These are phyloP conservation scores for Xylariaceae sp. DNA, from an alignment of 2,329 filamentous ascomycete genomes.

Conservation along the genomic window DNA sequence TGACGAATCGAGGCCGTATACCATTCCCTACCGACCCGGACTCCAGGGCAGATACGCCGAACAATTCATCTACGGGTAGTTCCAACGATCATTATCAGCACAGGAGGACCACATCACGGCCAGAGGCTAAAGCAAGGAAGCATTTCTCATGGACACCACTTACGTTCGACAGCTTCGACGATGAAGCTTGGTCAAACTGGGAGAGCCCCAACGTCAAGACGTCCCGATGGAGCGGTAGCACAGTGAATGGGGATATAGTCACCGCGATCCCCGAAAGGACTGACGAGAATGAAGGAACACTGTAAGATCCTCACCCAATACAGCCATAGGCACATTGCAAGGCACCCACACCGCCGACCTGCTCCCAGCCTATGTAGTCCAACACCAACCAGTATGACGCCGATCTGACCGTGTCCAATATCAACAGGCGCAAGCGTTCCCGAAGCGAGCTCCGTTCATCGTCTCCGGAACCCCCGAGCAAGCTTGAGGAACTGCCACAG, in stretches of 20 bases:
- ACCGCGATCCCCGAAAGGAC: slow-evolving; percentile 50
- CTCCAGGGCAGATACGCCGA: slow-evolving; percentile 37
- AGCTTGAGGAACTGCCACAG: slow-evolving; percentile 63
- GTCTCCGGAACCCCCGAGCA: slow-evolving; percentile 41
- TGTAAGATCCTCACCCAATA: slow-evolving; percentile 46
- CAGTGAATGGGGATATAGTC: slow-evolving; percentile 52
- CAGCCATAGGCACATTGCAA: slow-evolving; percentile 21
- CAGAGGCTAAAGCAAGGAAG: slow-evolving; percentile 49
- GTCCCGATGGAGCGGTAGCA: slow-evolving; percentile 66
- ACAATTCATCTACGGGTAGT: slow-evolving; percentile 36
- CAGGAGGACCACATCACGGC: slow-evolving; percentile 36
- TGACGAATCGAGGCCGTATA: slow-evolving; percentile 45
- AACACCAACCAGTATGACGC: neutral
- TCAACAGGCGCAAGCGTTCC: slow-evolving; percentile 37
- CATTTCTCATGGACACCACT: slow-evolving; percentile 64
- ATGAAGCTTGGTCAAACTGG: slow-evolving; percentile 69
- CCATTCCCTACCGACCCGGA: slow-evolving; percentile 47
- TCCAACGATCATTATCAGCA: slow-evolving; percentile 35
- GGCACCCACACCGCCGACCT: slow-evolving; percentile 9
- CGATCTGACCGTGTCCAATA: slow-evolving; percentile 31
- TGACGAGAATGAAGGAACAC: slow-evolving; percentile 49
- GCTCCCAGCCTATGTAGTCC: slow-evolving; percentile 14
- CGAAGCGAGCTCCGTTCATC: slow-evolving; percentile 31
- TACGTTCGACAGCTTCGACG: slow-evolving; percentile 59
- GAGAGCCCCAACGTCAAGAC: slow-evolving; percentile 58